Conservation (phyloP, 441 rosid genomes). For the Arabidopsis hybrid region DNA sequence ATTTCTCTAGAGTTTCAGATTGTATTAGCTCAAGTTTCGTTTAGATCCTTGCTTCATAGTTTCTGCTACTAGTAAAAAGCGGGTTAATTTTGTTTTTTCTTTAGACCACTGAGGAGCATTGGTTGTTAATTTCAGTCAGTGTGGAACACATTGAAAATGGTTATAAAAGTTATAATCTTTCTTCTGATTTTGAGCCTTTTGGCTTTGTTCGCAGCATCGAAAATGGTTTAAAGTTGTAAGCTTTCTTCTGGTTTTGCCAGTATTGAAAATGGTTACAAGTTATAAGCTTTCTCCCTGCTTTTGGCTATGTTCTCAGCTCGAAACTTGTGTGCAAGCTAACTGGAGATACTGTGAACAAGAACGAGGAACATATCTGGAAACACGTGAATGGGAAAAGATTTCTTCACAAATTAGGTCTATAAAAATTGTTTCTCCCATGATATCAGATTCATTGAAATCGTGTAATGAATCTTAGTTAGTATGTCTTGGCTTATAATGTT, state of each 20-base stretch:
- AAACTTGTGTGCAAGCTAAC: conserved; percentile 88
- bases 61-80: neutral
- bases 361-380: conserved; percentile 94
- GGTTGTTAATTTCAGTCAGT: neutral
- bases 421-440: neutral
- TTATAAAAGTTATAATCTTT: neutral
- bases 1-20: neutral
- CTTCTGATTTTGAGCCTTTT: neutral
- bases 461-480: neutral
- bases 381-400: conserved; percentile 88
- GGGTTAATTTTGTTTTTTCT: neutral
- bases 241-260: neutral
- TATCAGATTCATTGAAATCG: conserved; percentile 1
- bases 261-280: neutral
- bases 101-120: neutral
- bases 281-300: conserved; percentile 21
- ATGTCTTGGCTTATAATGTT: conserved; percentile 1
- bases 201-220: neutral
- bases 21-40: neutral
- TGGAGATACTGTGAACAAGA: conserved; percentile 83
- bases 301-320: conserved; percentile 53
- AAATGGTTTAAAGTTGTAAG: neutral
- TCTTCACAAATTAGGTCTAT: conserved; percentile 78
- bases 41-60: conserved; percentile 3
- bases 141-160: no score